phyloP scores from a whole-genome alignment of 169 alveolate genomes.

The Cyclospora cayetanensis region DNA sequence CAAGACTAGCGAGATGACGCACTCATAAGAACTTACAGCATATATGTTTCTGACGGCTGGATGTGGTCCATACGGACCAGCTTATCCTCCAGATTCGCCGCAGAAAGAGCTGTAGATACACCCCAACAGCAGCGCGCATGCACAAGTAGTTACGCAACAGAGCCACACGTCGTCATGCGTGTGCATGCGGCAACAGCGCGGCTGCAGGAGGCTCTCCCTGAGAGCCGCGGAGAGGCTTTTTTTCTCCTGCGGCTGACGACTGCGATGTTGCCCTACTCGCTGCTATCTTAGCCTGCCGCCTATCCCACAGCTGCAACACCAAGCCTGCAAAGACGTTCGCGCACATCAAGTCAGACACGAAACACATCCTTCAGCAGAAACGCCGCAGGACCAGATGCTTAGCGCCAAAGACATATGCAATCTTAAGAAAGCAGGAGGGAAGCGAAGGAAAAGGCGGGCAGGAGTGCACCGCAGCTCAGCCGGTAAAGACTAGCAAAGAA shows the following conservation, averaged over 20 bases:
- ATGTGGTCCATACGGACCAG: conserved; percentile 2
- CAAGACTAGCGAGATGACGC: too few relatives aligned
- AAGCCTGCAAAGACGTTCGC: conserved; percentile 35
- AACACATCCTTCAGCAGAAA: background rate
- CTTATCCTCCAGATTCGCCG: background rate
- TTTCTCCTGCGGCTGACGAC: background rate
- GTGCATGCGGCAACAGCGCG: conserved; percentile 33
- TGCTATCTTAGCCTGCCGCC: conserved; percentile 32
- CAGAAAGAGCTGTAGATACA: conserved; percentile 11
- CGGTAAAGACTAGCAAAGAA: background rate
- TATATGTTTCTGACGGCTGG: conserved; percentile 8
- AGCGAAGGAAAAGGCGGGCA: background rate
- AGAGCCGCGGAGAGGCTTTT: conserved; percentile 12
- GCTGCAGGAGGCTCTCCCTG: background rate
- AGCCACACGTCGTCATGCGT: too few relatives aligned
- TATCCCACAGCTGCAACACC: conserved; percentile 53
- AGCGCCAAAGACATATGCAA: background rate
- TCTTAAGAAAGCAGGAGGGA: background rate
- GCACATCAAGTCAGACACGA: too few relatives aligned
- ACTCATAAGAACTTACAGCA: too few relatives aligned
- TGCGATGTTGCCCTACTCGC: background rate
- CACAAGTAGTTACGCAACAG: too few relatives aligned
- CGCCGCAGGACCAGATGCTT: background rate
- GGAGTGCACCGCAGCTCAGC: too few relatives aligned
- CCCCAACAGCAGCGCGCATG: conserved; percentile 9